A percentile compares a stretch with the other conserved stretches of the same genome.
Conservation (phyloP, 1,284 basidiomycete species). For the Paramarasmius palmivorus region DNA sequence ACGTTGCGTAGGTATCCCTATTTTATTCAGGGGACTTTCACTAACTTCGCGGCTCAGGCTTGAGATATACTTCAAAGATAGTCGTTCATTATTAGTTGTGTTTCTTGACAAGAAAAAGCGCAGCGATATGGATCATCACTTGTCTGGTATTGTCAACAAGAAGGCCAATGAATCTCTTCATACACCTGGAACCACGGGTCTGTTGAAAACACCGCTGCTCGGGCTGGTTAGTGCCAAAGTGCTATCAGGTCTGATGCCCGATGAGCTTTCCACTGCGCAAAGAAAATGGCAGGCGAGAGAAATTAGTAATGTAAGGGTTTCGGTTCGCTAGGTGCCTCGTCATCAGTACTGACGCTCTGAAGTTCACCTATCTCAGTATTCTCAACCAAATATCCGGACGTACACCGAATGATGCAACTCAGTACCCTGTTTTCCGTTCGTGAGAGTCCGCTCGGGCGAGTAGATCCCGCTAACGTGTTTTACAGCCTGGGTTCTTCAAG, state of each 20-base stretch:
- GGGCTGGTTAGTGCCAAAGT: slow-evolving; percentile 49
- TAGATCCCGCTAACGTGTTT: background rate
- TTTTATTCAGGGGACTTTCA: slow-evolving; percentile 1
- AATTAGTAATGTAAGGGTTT: slow-evolving; percentile 77
- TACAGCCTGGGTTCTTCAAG: slow-evolving; percentile 83
- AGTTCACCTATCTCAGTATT: slow-evolving; percentile 88
- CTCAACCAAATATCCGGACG: slow-evolving; percentile 88
- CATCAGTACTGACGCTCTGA: slow-evolving; percentile 7
- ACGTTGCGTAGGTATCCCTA: slow-evolving; percentile 71
- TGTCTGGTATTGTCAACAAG: slow-evolving; percentile 52
- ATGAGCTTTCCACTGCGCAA: slow-evolving; percentile 70
- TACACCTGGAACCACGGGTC: slow-evolving; percentile 45
- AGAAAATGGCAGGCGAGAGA: slow-evolving; percentile 84
- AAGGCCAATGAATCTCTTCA: slow-evolving; percentile 24
- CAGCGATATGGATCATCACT: slow-evolving; percentile 61
- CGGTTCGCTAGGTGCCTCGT: background rate
- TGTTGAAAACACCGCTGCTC: slow-evolving; percentile 57
- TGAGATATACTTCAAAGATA: slow-evolving; percentile 91
- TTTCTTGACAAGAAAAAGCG: slow-evolving; percentile 73
- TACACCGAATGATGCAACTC: slow-evolving; percentile 93
- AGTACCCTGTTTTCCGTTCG: slow-evolving; percentile 93
- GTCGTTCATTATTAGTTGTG: slow-evolving; percentile 78
- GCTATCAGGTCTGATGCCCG: slow-evolving; percentile 43
- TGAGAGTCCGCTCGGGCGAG: slow-evolving; percentile 14
- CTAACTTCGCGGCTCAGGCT: slow-evolving; percentile 45